A percentile compares a stretch with the other conserved stretches of the same genome.
Conservation (phyloP, 2,329 filamentous ascomycete species). For the Phialophora chinensis region DNA sequence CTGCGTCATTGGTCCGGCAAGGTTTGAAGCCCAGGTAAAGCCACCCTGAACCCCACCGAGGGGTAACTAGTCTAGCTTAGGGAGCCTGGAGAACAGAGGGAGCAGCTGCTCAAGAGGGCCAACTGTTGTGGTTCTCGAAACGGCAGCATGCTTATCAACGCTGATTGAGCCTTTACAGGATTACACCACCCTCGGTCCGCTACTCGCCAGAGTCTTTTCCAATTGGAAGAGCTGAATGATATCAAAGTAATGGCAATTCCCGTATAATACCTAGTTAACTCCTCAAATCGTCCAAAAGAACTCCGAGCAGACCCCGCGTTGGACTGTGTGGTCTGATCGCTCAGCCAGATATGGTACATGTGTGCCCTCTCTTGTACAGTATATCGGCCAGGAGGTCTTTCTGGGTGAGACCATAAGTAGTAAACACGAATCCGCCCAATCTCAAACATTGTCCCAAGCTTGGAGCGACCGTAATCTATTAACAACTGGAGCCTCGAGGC, state of each 20-base stretch:
- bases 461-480: not conserved
- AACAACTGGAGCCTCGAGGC: not conserved
- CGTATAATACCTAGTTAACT: not conserved
- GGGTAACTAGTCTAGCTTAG: not conserved
- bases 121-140: not conserved
- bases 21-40: no score
- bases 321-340: not conserved
- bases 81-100: not conserved
- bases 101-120: no score
- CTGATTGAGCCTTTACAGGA: not conserved
- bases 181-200: not conserved
- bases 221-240: not conserved
- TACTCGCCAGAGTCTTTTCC: not conserved
- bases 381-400: not conserved
- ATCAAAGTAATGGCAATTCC: not conserved
- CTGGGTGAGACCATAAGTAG: not conserved
- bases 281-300: not conserved
- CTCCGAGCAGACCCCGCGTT: not conserved
- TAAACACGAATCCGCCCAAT: not conserved
- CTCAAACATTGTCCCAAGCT: not conserved
- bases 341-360: constrained; percentile 1
- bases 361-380: not conserved
- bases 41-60: not conserved
- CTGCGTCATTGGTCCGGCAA: not conserved
- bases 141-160: not conserved